Base-by-base conservation (phyloP, 495 filamentous ascomycete species). In the Tuber borchii region DNA sequence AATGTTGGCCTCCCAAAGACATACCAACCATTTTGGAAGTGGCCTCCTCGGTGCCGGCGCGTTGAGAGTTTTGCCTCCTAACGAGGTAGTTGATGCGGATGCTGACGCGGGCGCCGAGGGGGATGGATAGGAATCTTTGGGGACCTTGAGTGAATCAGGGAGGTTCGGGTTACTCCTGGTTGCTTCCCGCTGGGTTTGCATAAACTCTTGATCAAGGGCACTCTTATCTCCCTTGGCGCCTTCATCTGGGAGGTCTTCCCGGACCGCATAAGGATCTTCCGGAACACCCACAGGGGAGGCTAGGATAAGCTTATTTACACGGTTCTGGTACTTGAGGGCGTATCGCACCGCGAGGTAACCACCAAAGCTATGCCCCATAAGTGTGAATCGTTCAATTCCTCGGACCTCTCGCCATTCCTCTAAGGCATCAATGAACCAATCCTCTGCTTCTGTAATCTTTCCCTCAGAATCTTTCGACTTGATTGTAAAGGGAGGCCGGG, bases 1-100 rank as follows among this genome's bases (percentile, higher is more conserved):
- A 78, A 99, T 90, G 82, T 99, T 99, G 78, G 93, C 93, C 75
- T 99, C 95, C 95, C 95, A 99, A 46, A 99, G 88, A 83, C 93
- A 97, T 43, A 90, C 89, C 26, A 97, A 86, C 93, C 93, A 97
- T 83, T 91, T 90, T 0, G 94, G 92, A 19, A 93, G 79, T 26
- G 90, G 91, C 7, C 91, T 87, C 51, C 88, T 85, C n/a, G 89
- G 85, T 8, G 31, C 14, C 39, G 56, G 39, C 19, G 43, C 5
- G 56, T 65, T 42, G 42, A 37, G 19, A 34, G 70, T 71, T 2
- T 56, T 71, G 48, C 34, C 22, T 19, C 71, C 68, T 20, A 77
- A 71, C 16, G 71, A 72, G 14, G 79, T 80, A 39, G 74, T 80
- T 0, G 77, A 77, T 43, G 56, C 39, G 10, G 71, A 48, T 26